Base-by-base conservation (phyloP, 805 yeast genomes). In the Starmerella kuoi region DNA sequence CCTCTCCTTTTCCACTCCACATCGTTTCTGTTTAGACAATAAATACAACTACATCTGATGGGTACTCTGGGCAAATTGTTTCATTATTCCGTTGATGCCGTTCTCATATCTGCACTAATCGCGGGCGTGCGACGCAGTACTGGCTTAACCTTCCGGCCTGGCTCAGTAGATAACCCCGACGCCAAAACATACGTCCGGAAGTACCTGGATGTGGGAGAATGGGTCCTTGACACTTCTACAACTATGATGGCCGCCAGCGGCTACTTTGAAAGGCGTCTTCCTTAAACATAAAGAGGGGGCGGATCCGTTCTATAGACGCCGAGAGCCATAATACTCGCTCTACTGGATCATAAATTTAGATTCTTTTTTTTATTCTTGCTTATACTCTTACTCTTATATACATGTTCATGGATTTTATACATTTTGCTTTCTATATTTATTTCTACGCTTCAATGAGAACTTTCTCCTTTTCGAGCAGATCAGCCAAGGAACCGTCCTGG, bases 41-140 rank as follows among this genome's bases (percentile, higher is more conserved):
- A n/a, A n/a, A n/a, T n/a, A n/a, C n/a, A n/a, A n/a, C n/a, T n/a
- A n/a, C n/a, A n/a, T 25, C 9, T 14, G 14, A 44, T 51, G 82
- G 52, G 52, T 20, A 31, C 40, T 6, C 50, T 81, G 31, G 85
- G 86, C 2, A 74, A 68, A 58, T 51, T 78, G 42, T 59, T 80
- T 9, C 95, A 85, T 61, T 73, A 74, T 52, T 73, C 88, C 0
- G 55, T 85, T 42, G 96, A 87, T 57, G 69, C 86, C 48, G 74
- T 87, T 3, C 66, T 87, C 44, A 65, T 84, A 7, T 82, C 95
- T 2, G 74, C 91, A 58, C 67, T 87, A 12, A 64, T 88, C 34
- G 95, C 96, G 0, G 94, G 94, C 3, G 70, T 87, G 40, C 79
- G 84, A 58, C 72, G 85, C 48, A 77, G 82, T 48, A 81, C 95